Evolutionary conservation across 1,139 yeast species (phyloP).

Genomic region (Zygosaccharomyces pseudobailii): DNA sequence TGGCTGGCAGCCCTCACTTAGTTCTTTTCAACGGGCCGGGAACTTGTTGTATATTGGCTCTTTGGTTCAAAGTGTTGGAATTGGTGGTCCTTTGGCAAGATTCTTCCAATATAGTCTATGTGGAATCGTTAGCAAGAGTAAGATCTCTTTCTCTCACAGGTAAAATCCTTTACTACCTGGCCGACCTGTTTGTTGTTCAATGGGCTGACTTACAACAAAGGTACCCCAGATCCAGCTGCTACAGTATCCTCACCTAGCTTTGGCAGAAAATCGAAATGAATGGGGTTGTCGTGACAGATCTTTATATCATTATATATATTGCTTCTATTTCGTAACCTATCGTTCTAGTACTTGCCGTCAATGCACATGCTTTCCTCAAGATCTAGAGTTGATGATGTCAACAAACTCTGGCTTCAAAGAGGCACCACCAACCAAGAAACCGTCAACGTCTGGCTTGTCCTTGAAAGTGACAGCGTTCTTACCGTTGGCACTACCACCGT

Average conservation of each 20-base stretch:
- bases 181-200: slow-evolving; percentile 80
- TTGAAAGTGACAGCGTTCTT: slow-evolving; percentile 86
- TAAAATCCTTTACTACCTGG: slow-evolving; percentile 56
- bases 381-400: slow-evolving; percentile 90
- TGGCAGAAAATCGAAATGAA: not conserved
- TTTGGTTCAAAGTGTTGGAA: slow-evolving; percentile 57
- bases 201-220: slow-evolving; percentile 63
- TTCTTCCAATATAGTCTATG: slow-evolving; percentile 63
- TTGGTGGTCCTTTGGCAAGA: slow-evolving; percentile 40
- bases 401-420: slow-evolving; percentile 96
- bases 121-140: slow-evolving; percentile 90
- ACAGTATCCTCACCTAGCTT: slow-evolving; percentile 59
- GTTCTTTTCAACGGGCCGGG: slow-evolving; percentile 92
- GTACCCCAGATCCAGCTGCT: slow-evolving; percentile 65
- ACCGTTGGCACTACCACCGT: slow-evolving; percentile 99
- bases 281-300: not conserved
- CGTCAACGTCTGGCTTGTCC: slow-evolving; percentile 92
- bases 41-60: slow-evolving; percentile 61
- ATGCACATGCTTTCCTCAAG: slow-evolving; percentile 15
- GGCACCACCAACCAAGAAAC: slow-evolving; percentile 99
- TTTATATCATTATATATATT: slow-evolving; percentile 10
- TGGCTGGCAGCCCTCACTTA: slow-evolving; percentile 22
- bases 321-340: slow-evolving; percentile 8
- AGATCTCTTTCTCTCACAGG: slow-evolving; percentile 74
- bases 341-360: slow-evolving; percentile 36